Conservation (phyloP, 2,329 filamentous ascomycete species). For the Gaeumannomyces tritici region DNA sequence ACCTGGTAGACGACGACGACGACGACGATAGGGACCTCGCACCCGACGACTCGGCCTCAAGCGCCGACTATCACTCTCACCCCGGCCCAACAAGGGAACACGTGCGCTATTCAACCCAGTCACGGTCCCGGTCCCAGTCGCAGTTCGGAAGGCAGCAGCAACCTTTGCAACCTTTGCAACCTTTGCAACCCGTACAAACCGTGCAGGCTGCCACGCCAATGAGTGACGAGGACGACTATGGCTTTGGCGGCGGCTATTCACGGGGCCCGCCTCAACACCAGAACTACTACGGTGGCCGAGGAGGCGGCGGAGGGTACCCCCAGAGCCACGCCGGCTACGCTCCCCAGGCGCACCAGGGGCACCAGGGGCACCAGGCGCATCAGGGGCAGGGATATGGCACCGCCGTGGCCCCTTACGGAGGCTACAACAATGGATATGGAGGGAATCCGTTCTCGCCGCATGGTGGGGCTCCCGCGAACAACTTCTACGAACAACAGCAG, state of each 20-base stretch:
- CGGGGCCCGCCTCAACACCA: conserved; percentile 18
- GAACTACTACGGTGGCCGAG: conserved; percentile 17
- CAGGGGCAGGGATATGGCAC: background rate
- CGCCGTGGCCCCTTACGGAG: conserved; percentile 36
- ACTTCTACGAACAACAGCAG: conserved; percentile 28
- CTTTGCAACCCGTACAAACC: too few relatives aligned
- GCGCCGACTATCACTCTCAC: conserved; percentile 19
- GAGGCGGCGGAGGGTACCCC: conserved; percentile 23
- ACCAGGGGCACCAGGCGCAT: too few relatives aligned
- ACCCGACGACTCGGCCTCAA: conserved; percentile 50
- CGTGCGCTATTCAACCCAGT: conserved; percentile 26
- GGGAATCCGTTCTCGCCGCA: conserved; percentile 34
- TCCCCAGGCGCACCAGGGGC: conserved; percentile 17
- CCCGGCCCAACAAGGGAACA: conserved; percentile 21
- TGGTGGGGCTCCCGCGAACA: conserved; percentile 25
- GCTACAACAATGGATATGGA: conserved; percentile 21
- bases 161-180: too few relatives aligned
- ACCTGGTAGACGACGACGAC: conserved; percentile 27
- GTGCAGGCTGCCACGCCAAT: too few relatives aligned
- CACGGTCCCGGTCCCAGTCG: conserved; percentile 7
- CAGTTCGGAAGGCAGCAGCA: too few relatives aligned
- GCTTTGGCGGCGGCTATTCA: conserved; percentile 21
- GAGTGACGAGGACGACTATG: conserved; percentile 47
- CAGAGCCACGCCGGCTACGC: conserved; percentile 38
- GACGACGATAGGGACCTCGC: conserved; percentile 36